Conservation (phyloP, 805 yeast species). For the Candida succiphila region DNA sequence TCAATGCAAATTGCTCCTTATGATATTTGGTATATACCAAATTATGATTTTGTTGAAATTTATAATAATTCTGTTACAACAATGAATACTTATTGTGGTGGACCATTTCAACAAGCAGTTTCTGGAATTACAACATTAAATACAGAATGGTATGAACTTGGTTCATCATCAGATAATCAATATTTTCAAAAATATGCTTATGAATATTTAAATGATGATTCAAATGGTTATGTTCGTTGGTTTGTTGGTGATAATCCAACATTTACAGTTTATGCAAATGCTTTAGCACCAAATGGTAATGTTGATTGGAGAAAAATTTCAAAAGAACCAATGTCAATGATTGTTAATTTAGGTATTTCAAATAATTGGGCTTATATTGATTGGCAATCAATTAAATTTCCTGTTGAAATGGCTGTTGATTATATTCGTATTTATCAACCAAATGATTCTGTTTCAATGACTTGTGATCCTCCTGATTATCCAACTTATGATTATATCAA, state of each 20-base stretch:
- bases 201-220: conserved; percentile 67
- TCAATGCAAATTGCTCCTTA: conserved; percentile 34
- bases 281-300: conserved; percentile 87
- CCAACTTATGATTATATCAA: conserved; percentile 84
- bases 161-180: conserved; percentile 32
- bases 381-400: conserved; percentile 77
- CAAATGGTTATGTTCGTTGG: conserved; percentile 75
- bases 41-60: conserved; percentile 24
- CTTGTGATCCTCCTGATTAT: conserved; percentile 80
- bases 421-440: conserved; percentile 94
- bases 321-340: conserved; percentile 87
- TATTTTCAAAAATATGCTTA: conserved; percentile 72
- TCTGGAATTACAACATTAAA: conserved; percentile 26
- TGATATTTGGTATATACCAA: conserved; percentile 33
- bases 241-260: conserved; percentile 76
- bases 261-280: conserved; percentile 58
- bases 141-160: conserved; percentile 31
- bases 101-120: conserved; percentile 29
- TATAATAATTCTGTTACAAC: conserved; percentile 20
- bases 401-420: conserved; percentile 67
- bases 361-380: conserved; percentile 91
- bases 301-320: conserved; percentile 73
- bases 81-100: conserved; percentile 29
- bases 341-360: conserved; percentile 84
- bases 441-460: conserved; percentile 39